Base-by-base conservation (phyloP, 2,329 filamentous ascomycete species). In the Fusarium napiforme region DNA sequence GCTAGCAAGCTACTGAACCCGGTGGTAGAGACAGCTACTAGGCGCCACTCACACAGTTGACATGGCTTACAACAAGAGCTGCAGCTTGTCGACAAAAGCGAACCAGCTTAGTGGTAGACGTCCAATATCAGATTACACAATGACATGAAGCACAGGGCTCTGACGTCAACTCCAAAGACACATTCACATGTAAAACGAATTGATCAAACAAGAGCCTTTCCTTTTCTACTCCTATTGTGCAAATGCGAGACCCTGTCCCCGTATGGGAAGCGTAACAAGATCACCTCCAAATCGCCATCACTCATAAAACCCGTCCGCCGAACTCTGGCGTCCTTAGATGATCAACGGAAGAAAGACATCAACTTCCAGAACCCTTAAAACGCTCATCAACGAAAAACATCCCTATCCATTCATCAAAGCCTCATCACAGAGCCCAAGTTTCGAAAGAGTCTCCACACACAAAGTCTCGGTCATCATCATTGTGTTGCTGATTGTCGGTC, bases 161-260 rank as follows among this genome's bases (percentile, higher is more conserved):
- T 56, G 30, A 46, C 40, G 53, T 69, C 53, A 68, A 56, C 19
- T 28, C 21, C 9, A 42, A 18, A 26, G 30, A 14, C 40, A 59
- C 37, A 45, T 63, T 67, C 59, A 66, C 63, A 63, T 55, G 36
- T 53, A 69, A 50, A 50, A 46, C 45, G 26, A 59, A 56, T 72
- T 77, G 76, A 75, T 78, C 73, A 78, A 79, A 78, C 78, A 77
- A 79, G 74, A 78, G 78, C 78, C 78, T 81, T 74, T 79, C 77
- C 80, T 80, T 80, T 79, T 79, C 80, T 81, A 81, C 79, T 81
- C 79, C 80, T 78, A 78, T 73, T 79, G 75, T 77, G 80, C 78
- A 79, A 74, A 80, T 81, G 77, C 79, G 77, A 80, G 77, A 79
- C 77, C 78, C 75, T 75, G 74, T 78, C 77, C 77, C 76, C 67